phyloP scores from a whole-genome alignment of 2,329 filamentous ascomycete genomes.

The Microthyrium microscopicum region DNA sequence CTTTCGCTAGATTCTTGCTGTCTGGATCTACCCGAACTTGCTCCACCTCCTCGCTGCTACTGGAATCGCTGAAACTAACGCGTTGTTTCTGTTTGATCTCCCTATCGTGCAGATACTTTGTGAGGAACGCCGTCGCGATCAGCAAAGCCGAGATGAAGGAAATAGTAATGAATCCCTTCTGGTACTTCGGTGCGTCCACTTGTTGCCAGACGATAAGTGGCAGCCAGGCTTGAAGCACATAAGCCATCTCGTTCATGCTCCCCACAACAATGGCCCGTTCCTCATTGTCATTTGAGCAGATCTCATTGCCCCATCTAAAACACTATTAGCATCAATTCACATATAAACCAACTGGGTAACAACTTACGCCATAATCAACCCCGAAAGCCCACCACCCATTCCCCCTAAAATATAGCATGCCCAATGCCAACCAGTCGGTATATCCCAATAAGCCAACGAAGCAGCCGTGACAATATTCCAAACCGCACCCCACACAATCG shows the following conservation, averaged over 20 bases:
- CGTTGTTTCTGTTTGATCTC: constrained; percentile 1
- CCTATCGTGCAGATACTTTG: constrained; percentile 13
- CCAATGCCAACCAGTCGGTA: constrained; percentile 40
- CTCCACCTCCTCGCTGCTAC: too few species aligned
- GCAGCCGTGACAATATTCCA: constrained; percentile 19
- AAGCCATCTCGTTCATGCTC: constrained; percentile 52
- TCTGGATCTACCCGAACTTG: too few species aligned
- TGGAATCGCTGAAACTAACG: too few species aligned
- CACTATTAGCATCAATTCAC: constrained; percentile 9
- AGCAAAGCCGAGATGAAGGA: constrained; percentile 31
- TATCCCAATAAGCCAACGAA: constrained; percentile 7
- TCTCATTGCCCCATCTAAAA: constrained; percentile 35
- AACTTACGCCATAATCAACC: constrained; percentile 32
- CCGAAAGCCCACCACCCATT: constrained; percentile 29
- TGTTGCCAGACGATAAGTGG: constrained; percentile 51
- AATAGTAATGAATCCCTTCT: constrained; percentile 43
- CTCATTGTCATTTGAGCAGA: constrained; percentile 41
- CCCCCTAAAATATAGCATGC: constrained; percentile 41
- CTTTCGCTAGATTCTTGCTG: too few species aligned
- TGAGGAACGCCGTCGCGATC: constrained; percentile 33
- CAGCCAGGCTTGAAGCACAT: constrained; percentile 53
- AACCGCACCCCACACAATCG: constrained; percentile 40
- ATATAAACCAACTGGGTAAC: too few species aligned
- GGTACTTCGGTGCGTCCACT: constrained; percentile 42
- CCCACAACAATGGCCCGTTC: constrained; percentile 50